Evolutionary conservation across 2,329 filamentous ascomycete species (phyloP).

Genomic region (Tolypocladium pustulatum): DNA sequence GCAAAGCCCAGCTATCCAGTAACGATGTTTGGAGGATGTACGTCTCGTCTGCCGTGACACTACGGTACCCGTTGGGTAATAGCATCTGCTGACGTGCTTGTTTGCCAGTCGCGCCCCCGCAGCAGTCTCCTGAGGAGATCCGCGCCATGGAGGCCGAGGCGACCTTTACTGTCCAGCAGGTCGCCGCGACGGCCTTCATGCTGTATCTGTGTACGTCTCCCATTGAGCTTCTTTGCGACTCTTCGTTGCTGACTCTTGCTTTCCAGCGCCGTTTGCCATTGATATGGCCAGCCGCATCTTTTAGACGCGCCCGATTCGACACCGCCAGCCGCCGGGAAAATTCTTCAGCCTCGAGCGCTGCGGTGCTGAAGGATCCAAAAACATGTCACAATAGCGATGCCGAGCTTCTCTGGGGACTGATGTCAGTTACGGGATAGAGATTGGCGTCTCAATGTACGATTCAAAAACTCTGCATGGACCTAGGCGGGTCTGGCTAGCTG

Average conservation of each 20-base stretch:
- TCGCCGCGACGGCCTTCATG: slow-evolving; percentile 52
- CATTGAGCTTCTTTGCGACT: not conserved
- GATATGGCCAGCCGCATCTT: slow-evolving; percentile 38
- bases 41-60: slow-evolving; percentile 20
- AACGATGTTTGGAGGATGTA: slow-evolving; percentile 27
- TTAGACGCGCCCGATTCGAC: slow-evolving; percentile 12
- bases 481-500: not conserved
- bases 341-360: not conserved
- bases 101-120: slow-evolving; percentile 52
- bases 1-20: not conserved
- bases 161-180: slow-evolving; percentile 54
- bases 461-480: not conserved
- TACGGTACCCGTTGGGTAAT: slow-evolving; percentile 3
- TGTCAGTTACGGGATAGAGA: not conserved
- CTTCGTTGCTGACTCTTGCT: slow-evolving; percentile 4
- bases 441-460: not conserved
- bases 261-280: slow-evolving; percentile 48
- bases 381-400: not conserved
- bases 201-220: slow-evolving; percentile 64
- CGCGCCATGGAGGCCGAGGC: slow-evolving; percentile 59
- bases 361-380: not conserved
- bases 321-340: not conserved
- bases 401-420: not conserved
- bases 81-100: slow-evolving; percentile 10
- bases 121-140: slow-evolving; percentile 60